Evolutionary conservation across 1,284 basidiomycete genomes (phyloP).

Genomic region (Tilletia walkeri): DNA sequence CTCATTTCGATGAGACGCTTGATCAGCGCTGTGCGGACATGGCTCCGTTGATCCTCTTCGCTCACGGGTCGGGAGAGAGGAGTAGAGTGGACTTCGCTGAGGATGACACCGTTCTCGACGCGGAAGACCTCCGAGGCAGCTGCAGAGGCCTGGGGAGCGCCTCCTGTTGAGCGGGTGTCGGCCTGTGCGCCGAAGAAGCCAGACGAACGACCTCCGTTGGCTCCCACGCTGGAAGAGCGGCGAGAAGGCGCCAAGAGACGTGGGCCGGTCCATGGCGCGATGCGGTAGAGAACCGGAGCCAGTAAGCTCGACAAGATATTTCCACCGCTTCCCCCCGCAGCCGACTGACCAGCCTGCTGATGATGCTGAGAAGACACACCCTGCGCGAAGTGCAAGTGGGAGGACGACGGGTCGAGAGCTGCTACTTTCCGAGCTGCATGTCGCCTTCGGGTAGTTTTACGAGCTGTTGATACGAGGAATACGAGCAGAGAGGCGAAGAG

Average conservation of each 20-base stretch:
- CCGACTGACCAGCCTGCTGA: not conserved
- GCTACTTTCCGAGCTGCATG: constrained; percentile 9
- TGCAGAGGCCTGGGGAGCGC: constrained; percentile 15
- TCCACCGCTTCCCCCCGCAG: not conserved
- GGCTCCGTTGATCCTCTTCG: constrained; percentile 18
- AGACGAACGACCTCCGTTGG: not conserved
- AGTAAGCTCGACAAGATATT: not conserved
- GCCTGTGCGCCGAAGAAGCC: not conserved
- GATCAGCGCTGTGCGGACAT: constrained; percentile 25
- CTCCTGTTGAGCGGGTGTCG: not conserved
- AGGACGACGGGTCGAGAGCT: constrained; percentile 1
- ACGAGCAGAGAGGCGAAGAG: constrained; percentile 22
- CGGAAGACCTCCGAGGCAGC: constrained; percentile 46
- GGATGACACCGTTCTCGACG: constrained; percentile 52
- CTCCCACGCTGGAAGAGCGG: not conserved
- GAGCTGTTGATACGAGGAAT: constrained; percentile 17
- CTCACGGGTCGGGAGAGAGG: constrained; percentile 21
- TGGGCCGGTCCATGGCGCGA: constrained; percentile 9
- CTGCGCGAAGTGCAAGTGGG: not conserved
- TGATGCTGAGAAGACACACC: not conserved
- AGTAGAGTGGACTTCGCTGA: constrained; percentile 50
- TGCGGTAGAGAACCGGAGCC: not conserved
- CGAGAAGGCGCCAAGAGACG: not conserved
- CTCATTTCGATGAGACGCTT: constrained; percentile 38
- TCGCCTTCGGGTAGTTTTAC: not conserved